Conservation (phyloP, 83 land plant species). For the Picea engelmannii region DNA sequence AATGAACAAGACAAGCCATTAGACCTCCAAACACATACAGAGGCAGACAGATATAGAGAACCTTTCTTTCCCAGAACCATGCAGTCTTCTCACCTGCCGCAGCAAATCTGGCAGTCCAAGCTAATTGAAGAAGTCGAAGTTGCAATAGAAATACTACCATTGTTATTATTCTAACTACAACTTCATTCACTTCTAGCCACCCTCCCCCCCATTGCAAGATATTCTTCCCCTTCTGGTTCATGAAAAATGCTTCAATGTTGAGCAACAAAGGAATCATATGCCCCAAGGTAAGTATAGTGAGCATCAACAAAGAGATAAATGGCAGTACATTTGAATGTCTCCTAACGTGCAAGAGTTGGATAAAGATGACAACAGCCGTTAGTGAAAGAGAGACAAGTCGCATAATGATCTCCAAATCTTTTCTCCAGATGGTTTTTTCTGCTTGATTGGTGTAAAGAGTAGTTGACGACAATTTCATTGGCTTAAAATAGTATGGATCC, state of each 20-base stretch:
- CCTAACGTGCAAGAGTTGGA: slow-evolving; percentile 68
- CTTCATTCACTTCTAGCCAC: slow-evolving; percentile 86
- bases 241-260: slow-evolving; percentile 76
- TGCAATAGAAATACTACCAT: slow-evolving; percentile 79
- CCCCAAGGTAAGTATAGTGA: slow-evolving; percentile 65
- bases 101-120: slow-evolving; percentile 56
- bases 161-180: slow-evolving; percentile 73
- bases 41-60: slow-evolving; percentile 49
- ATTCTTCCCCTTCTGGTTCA: slow-evolving; percentile 30
- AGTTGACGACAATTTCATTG: slow-evolving; percentile 40
- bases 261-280: slow-evolving; percentile 82
- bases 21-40: slow-evolving; percentile 57
- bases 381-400: slow-evolving; percentile 74
- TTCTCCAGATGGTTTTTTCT: slow-evolving; percentile 48
- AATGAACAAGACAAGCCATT: slow-evolving; percentile 60
- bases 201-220: slow-evolving; percentile 47
- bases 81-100: slow-evolving; percentile 27
- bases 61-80: slow-evolving; percentile 51
- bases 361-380: slow-evolving; percentile 49
- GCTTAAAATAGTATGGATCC: slow-evolving; percentile 65
- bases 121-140: slow-evolving; percentile 75
- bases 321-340: slow-evolving; percentile 62
- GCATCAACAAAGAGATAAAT: slow-evolving; percentile 66
- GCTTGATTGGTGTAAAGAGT: slow-evolving; percentile 44
- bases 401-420: slow-evolving; percentile 77